These are phyloP conservation scores for Tolypocladium ophioglossoides DNA, from an alignment of 2,329 filamentous ascomycete genomes.

Conservation along the genomic window DNA sequence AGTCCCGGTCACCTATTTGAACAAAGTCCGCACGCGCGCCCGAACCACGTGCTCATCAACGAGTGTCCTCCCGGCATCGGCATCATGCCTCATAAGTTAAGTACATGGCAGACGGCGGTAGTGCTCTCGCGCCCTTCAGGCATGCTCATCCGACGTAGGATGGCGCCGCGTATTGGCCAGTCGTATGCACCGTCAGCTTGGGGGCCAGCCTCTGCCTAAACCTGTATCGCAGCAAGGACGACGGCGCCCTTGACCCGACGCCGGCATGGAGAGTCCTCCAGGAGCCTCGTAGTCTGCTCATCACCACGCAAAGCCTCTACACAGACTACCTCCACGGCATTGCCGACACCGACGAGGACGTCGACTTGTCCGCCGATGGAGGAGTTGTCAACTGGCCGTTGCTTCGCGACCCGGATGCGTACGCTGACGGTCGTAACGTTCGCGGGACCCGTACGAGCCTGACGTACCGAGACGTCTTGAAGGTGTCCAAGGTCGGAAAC, in stretches of 20 bases:
- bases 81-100: conserved; percentile 87
- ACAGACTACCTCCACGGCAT: conserved; percentile 67
- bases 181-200: conserved; percentile 86
- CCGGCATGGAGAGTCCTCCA: conserved; percentile 58
- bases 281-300: conserved; percentile 70
- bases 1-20: conserved; percentile 35
- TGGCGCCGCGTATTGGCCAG: conserved; percentile 72
- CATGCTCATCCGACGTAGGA: conserved; percentile 42
- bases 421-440: conserved; percentile 41
- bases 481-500: conserved; percentile 62
- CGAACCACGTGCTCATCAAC: conserved; percentile 91
- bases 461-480: conserved; percentile 79
- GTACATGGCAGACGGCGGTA: conserved; percentile 13
- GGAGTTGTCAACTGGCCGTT: conserved; percentile 66
- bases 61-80: conserved; percentile 81
- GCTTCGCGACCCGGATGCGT: conserved; percentile 38
- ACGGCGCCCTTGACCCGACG: conserved; percentile 42
- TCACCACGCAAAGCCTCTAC: conserved; percentile 61
- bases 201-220: conserved; percentile 70
- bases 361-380: conserved; percentile 47
- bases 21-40: conserved; percentile 59
- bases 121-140: conserved; percentile 1
- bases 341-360: conserved; percentile 53
- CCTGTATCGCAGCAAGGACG: conserved; percentile 54
- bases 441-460: conserved; percentile 58